Base-by-base conservation (phyloP, 1,284 basidiomycete genomes). In the Microbotryum lychnidis-dioicae region DNA sequence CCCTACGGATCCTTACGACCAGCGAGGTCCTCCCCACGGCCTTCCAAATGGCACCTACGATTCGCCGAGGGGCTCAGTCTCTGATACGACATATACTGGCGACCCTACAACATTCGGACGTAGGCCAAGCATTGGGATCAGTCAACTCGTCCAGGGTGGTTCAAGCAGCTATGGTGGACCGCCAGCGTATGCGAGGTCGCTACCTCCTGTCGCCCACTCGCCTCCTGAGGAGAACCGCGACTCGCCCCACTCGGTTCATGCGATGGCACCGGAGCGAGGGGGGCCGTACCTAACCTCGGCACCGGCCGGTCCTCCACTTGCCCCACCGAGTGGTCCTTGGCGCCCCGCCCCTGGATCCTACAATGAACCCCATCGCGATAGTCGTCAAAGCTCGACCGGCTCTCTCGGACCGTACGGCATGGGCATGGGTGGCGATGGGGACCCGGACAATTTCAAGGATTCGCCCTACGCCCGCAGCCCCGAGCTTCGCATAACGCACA, bases 391-490 rank as follows among this genome's bases (percentile, higher is more conserved):
- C 21, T 61, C 63, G 31, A 45, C 55, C 18, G 51, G 58, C 27
- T 60, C 64, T 27, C 66, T 68, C 48, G 64, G 63, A 21, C 67
- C 54, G 6, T 58, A 57, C 37, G 57, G 54, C 14, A 42, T 42
- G 37, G 37, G 37, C 4, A 42, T 42, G 37, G 37, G 37, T 42
- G 37, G 37, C 12, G 37, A 42, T 16, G 37, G 16, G 37, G 37
- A 8, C 50, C 63, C 6, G 60, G 56, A 1, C 33, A 29, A 8
- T 47, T 37, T 54, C 7, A 65, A 63, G 45, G 66, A 65, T 23
- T 57, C 89, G 16, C 90, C 91, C 6, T 97, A 96, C 76, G 92
- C 91, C 58, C 86, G 92, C 63, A 91, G 89, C 0, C 92, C 92
- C 4, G 92, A 97, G 75, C 80, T 97, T 50, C 83, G 91, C 57